These are phyloP conservation scores for Calocybe gangraenosa DNA, from an alignment of 768 basidiomycete genomes.

Conservation along the genomic window DNA sequence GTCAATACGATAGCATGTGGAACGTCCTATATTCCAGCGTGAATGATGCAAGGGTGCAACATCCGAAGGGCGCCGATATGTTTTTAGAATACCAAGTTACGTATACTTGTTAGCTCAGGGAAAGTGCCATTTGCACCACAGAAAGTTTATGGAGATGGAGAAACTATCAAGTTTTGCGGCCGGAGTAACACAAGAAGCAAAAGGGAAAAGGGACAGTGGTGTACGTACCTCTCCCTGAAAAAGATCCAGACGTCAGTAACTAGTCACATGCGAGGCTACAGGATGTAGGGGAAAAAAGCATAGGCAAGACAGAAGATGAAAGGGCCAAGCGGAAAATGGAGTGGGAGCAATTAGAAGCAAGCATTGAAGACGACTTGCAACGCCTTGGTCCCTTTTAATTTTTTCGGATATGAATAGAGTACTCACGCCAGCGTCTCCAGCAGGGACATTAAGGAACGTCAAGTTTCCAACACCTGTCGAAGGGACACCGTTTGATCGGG, in stretches of 20 bases:
- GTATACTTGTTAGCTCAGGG: constrained; percentile 5
- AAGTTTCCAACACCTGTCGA: constrained; percentile 55
- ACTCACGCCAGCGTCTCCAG: constrained; percentile 50
- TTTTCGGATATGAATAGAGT: no score
- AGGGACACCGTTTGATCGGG: neutral
- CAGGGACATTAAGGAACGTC: constrained; percentile 60
- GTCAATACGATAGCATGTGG: no score
- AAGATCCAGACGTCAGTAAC: neutral
- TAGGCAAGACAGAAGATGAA: no score
- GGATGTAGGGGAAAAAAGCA: neutral
- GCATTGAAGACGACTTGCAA: no score
- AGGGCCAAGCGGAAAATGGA: no score
- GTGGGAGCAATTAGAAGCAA: no score
- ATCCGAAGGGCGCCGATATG: no score
- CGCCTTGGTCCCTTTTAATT: no score
- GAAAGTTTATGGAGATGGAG: no score
- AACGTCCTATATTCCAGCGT: no score
- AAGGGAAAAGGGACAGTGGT: neutral
- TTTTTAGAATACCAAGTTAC: neutral
- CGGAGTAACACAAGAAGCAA: neutral
- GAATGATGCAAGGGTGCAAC: no score
- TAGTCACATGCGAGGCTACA: neutral
- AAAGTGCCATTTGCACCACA: no score
- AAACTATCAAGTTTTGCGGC: neutral
- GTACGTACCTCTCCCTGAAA: constrained; percentile 22